A percentile compares a stretch with the other conserved stretches of the same genome.
Evolutionary conservation across 176 grass and related monocot species (phyloP).

Genomic region (Avena eriantha): DNA sequence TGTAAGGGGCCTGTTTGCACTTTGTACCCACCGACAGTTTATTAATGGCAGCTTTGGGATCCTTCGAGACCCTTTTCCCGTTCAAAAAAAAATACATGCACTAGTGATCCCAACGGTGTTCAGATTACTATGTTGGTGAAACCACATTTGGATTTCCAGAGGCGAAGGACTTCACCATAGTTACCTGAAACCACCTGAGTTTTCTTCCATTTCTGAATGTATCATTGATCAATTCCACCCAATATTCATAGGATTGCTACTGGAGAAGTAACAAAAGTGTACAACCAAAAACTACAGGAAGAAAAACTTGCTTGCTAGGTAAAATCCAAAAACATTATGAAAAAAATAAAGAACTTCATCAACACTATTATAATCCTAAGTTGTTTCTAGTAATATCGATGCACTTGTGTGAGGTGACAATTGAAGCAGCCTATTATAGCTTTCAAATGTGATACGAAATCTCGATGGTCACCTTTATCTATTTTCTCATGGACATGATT

Average conservation of each 20-base stretch:
- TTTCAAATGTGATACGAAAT: constrained; percentile 40
- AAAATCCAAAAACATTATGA: constrained; percentile 27
- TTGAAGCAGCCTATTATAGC: constrained; percentile 34
- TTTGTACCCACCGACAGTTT: no score
- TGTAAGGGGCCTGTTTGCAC: no score
- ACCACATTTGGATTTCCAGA: constrained; percentile 7
- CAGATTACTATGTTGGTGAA: constrained; percentile 23
- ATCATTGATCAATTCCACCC: constrained; percentile 11
- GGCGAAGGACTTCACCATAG: not conserved
- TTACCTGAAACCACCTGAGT: not conserved
- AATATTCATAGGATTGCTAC: not conserved
- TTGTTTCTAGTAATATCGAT: constrained; percentile 19
- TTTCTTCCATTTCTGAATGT: not conserved
- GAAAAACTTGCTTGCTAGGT: not conserved
- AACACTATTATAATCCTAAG: not conserved
- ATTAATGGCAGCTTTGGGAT: no score
- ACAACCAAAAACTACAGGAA: constrained; percentile 16
- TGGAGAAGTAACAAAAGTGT: not conserved
- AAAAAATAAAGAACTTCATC: constrained; percentile 13
- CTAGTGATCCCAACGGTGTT: constrained; percentile 4
- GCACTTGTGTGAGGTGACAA: constrained; percentile 3
- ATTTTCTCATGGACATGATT: constrained; percentile 26
- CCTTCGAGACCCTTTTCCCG: no score
- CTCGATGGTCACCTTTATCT: constrained; percentile 41
- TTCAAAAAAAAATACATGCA: no score